These are phyloP conservation scores for Aureobasidium lini DNA, from an alignment of 2,329 filamentous ascomycete species.

Conservation along the genomic window DNA sequence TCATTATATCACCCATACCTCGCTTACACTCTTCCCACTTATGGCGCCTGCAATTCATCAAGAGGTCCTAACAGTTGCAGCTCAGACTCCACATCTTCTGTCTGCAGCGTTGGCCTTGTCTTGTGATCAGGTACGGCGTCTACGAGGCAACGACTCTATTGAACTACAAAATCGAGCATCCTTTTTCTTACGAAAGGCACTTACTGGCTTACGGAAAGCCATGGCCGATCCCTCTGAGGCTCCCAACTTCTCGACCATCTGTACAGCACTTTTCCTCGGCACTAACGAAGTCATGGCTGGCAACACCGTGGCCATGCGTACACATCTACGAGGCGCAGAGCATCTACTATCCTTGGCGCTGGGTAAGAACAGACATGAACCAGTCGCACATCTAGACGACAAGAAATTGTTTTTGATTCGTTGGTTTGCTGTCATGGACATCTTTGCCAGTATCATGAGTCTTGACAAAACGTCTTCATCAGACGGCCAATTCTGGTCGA, in stretches of 20 bases:
- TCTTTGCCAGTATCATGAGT: conserved; percentile 10
- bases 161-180: conserved; percentile 3
- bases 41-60: conserved; percentile 1
- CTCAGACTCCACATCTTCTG: conserved; percentile 9
- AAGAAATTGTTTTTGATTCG: not conserved
- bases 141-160: not conserved
- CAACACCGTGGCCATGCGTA: not conserved
- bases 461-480: conserved; percentile 3
- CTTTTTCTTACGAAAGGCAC: conserved; percentile 7
- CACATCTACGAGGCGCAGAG: conserved; percentile 11
- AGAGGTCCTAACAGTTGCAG: not conserved
- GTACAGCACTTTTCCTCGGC: conserved; percentile 5
- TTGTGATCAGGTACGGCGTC: conserved; percentile 10
- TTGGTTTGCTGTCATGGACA: conserved; percentile 11
- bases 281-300: conserved; percentile 13
- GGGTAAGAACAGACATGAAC: not conserved
- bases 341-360: conserved; percentile 1
- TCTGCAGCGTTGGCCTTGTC: conserved; percentile 9
- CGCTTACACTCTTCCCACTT: conserved; percentile 3
- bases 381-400: not conserved
- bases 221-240: conserved; percentile 3
- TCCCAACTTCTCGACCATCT: conserved; percentile 5
- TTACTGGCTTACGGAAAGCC: not conserved
- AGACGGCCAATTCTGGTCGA: conserved; percentile 7
- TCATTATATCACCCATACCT: conserved; percentile 12